A percentile compares a stretch with the other conserved stretches of the same genome.
These are phyloP conservation scores for Prunus fruticosa DNA, from an alignment of 306 rosid genomes.

Conservation along the genomic window DNA sequence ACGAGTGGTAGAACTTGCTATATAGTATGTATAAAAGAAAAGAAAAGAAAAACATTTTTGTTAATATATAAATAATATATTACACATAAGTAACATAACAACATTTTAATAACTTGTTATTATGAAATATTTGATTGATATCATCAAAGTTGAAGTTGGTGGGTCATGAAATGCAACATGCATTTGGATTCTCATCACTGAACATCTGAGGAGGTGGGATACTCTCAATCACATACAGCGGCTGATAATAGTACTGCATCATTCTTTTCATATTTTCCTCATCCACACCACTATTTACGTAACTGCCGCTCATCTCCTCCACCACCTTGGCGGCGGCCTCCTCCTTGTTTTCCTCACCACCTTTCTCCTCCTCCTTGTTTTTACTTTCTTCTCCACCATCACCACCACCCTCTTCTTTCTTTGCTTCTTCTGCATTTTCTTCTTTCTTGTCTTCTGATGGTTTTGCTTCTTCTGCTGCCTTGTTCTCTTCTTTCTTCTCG, in stretches of 20 bases:
- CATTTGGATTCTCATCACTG: constrained; percentile 96
- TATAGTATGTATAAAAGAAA: too few relatives aligned
- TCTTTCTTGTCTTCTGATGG: constrained; percentile 42
- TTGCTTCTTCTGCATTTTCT: constrained; percentile 29
- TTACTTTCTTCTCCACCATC: background rate
- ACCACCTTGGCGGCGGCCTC: constrained; percentile 26
- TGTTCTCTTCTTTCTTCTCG: constrained; percentile 36
- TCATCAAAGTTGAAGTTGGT: background rate
- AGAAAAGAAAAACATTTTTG: too few relatives aligned
- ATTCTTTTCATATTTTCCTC: constrained; percentile 74
- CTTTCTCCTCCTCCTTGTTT: background rate
- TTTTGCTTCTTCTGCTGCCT: constrained; percentile 41
- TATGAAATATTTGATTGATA: background rate
- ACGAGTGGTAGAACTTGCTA: constrained; percentile 5
- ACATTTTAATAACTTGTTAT: background rate
- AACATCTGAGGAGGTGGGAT: constrained; percentile 90
- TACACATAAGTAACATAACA: background rate
- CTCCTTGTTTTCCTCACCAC: constrained; percentile 34
- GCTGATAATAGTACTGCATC: constrained; percentile 65
- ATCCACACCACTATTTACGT: constrained; percentile 21
- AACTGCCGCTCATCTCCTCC: constrained; percentile 18
- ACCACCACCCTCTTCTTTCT: constrained; percentile 49
- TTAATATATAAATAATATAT: background rate
- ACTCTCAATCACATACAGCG: constrained; percentile 65
- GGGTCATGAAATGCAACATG: constrained; percentile 67